These are phyloP conservation scores for Chaetomium sp. DNA, from an alignment of 2,329 filamentous ascomycete species.

Conservation along the genomic window DNA sequence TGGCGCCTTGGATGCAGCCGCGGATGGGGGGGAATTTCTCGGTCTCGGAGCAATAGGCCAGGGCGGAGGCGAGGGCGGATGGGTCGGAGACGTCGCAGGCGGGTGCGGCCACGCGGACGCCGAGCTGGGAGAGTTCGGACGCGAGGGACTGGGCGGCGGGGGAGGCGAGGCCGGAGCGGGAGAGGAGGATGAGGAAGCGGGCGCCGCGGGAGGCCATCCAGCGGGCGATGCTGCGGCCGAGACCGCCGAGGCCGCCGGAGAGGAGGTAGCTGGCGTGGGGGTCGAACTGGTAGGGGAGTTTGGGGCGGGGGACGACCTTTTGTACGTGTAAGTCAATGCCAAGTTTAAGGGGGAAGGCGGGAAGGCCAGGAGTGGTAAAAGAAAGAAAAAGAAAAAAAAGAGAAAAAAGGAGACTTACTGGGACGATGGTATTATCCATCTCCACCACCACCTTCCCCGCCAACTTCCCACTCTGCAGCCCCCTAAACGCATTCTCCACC, in stretches of 20 bases:
- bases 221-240: background rate
- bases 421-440: background rate
- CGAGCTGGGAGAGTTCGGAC: background rate
- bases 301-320: background rate
- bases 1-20: background rate
- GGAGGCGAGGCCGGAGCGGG: background rate
- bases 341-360: too few relatives aligned
- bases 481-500: background rate
- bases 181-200: background rate
- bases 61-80: background rate
- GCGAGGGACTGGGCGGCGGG: background rate
- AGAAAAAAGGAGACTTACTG: background rate
- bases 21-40: background rate
- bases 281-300: background rate
- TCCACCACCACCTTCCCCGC: background rate
- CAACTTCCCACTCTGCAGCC: background rate
- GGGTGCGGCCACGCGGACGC: background rate
- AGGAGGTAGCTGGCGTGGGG: background rate
- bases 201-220: background rate
- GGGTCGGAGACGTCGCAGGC: background rate
- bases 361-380: too few relatives aligned
- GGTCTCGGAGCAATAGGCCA: background rate
- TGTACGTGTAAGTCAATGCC: too few relatives aligned
- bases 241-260: background rate
- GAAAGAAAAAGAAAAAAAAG: too few relatives aligned